Percentiles rank a stretch among this genome's conserved stretches.
Evolutionary conservation across 2,329 filamentous ascomycete genomes (phyloP).

Genomic region (Talaromyces sp.): DNA sequence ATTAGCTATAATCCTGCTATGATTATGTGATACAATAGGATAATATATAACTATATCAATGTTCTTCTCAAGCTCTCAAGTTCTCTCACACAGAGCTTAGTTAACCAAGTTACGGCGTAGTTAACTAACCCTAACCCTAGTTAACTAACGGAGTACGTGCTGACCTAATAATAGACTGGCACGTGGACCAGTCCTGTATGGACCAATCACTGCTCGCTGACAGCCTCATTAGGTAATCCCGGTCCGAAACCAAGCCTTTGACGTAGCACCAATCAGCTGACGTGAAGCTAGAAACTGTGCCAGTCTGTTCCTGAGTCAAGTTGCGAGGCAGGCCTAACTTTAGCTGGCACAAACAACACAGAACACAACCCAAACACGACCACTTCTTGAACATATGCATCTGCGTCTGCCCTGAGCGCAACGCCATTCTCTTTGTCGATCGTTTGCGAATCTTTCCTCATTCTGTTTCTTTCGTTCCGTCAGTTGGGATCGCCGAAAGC

Average conservation of each 20-base stretch:
- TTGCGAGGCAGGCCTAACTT: neutral
- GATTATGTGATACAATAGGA: neutral
- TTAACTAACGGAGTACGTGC: too few species aligned
- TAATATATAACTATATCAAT: too few species aligned
- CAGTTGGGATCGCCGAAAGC: neutral
- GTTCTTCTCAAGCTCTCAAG: too few species aligned
- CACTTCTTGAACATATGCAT: neutral
- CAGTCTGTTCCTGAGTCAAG: neutral
- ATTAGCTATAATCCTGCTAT: neutral
- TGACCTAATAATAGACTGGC: conserved; percentile 14
- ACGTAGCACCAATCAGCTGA: conserved; percentile 10
- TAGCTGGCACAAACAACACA: conserved; percentile 2
- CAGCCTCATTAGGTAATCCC: conserved; percentile 2
- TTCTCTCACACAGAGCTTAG: too few species aligned
- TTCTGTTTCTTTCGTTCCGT: neutral
- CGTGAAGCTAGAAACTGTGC: neutral
- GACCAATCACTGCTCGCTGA: neutral
- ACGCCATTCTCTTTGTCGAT: conserved; percentile 5
- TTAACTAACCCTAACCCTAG: too few species aligned
- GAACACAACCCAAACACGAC: neutral
- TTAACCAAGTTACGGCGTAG: too few species aligned
- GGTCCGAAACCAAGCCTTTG: conserved; percentile 1
- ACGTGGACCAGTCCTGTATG: neutral
- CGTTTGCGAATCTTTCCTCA: neutral
- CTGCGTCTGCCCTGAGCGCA: neutral